Conservation (phyloP, 139 green algal species). For the Chlamydomonas applanata region DNA sequence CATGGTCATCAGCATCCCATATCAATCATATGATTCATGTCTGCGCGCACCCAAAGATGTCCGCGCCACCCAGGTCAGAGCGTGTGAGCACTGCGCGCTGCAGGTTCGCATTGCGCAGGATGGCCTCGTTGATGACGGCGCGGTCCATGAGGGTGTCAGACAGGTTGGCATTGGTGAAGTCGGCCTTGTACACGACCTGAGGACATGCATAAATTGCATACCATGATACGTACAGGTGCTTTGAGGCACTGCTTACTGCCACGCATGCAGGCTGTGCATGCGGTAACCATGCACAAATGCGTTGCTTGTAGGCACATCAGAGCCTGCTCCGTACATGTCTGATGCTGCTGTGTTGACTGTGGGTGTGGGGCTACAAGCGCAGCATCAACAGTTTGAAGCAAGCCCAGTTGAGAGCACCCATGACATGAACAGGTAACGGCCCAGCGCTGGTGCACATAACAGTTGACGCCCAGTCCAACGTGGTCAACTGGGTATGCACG, state of each 20-base stretch:
- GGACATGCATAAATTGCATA: no score
- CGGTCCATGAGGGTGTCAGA: conserved; percentile 90
- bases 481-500: no score
- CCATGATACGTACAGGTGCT: no score
- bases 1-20: no score
- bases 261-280: not conserved
- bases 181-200: conserved; percentile 36
- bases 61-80: conserved; percentile 50
- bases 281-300: no score
- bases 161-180: conserved; percentile 75
- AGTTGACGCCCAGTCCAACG: conserved; percentile 16
- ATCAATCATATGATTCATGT: no score
- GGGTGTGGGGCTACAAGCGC: not conserved
- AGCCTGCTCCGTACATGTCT: no score
- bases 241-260: no score
- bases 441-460: not conserved
- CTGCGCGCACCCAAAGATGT: conserved; percentile 48
- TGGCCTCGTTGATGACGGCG: conserved; percentile 76
- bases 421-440: not conserved
- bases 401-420: not conserved
- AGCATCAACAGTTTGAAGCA: not conserved
- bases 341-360: no score
- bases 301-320: no score
- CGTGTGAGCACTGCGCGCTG: conserved; percentile 80
- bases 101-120: conserved; percentile 80